phyloP scores from a whole-genome alignment of 352 stramenopile species.

The Plasmopara viticola region DNA sequence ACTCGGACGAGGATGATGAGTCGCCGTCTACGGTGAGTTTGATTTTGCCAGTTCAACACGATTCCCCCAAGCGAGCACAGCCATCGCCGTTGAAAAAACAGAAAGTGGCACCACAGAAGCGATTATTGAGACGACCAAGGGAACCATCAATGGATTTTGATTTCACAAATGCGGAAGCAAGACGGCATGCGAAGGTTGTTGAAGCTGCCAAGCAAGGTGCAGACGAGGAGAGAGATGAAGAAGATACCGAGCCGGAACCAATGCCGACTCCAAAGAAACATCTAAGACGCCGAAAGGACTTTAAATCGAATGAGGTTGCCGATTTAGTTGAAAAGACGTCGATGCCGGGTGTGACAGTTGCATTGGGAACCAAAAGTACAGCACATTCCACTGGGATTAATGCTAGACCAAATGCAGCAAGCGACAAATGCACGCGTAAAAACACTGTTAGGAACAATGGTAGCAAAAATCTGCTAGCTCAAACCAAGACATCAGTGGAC shows the following conservation, averaged over 20 bases:
- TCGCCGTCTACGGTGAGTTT: conserved; percentile 43
- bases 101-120: conserved; percentile 18
- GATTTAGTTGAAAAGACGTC: conserved; percentile 5
- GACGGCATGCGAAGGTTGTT: conserved; percentile 22
- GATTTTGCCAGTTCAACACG: conserved; percentile 36
- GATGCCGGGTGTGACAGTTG: conserved; percentile 15
- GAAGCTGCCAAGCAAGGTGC: conserved; percentile 16
- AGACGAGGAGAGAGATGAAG: conserved; percentile 19
- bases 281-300: conserved; percentile 32
- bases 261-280: conserved; percentile 27
- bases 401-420: conserved; percentile 2
- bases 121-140: conserved; percentile 23
- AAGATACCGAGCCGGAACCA: conserved; percentile 17
- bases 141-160: conserved; percentile 36
- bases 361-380: conserved; percentile 7
- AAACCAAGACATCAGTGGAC: conserved; percentile 2
- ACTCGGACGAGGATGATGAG: conserved; percentile 41
- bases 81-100: conserved; percentile 22
- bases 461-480: conserved; percentile 2
- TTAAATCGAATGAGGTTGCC: conserved; percentile 8
- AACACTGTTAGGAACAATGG: conserved; percentile 4
- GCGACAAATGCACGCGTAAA: conserved; percentile 3
- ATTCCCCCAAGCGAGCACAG: conserved; percentile 19
- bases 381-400: conserved; percentile 2
- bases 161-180: conserved; percentile 40